phyloP scores from a whole-genome alignment of 1,139 yeast species.

The Saccharomycopsis crataegensis region DNA sequence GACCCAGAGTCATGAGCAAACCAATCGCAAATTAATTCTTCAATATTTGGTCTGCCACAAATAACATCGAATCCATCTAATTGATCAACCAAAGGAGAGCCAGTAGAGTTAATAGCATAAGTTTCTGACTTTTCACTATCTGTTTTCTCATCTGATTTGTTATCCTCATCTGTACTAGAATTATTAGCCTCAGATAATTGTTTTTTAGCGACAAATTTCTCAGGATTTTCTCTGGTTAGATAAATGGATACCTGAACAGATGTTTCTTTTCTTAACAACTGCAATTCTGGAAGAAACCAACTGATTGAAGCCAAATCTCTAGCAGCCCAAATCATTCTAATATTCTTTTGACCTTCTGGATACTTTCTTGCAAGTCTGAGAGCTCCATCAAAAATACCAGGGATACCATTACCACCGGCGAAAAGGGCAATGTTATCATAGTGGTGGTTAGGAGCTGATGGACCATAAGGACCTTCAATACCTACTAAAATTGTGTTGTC shows the following conservation, averaged over 20 bases:
- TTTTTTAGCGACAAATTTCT: too few species aligned
- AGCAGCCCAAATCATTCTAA: constrained; percentile 23
- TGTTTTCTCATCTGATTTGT: too few species aligned
- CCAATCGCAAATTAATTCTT: constrained; percentile 28
- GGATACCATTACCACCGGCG: constrained; percentile 74
- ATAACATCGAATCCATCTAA: constrained; percentile 18
- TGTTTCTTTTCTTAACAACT: constrained; percentile 28
- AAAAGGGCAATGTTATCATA: constrained; percentile 49
- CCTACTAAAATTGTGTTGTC: constrained; percentile 18
- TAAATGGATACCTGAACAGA: constrained; percentile 34
- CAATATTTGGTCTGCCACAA: constrained; percentile 34
- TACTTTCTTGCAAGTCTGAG: constrained; percentile 21
- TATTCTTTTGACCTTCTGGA: constrained; percentile 10
- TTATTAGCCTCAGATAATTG: too few species aligned
- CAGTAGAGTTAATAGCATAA: too few species aligned
- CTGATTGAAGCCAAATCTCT: constrained; percentile 37
- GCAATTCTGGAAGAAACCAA: constrained; percentile 49
- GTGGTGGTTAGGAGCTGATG: constrained; percentile 41
- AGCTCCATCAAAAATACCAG: constrained; percentile 41
- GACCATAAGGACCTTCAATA: constrained; percentile 34
- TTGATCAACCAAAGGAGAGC: too few species aligned
- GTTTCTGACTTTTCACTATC: too few species aligned
- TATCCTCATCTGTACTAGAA: too few species aligned
- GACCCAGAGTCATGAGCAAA: constrained; percentile 29
- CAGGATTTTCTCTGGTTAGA: constrained; percentile 35